These are phyloP conservation scores for Wickerhamomyces queroliae DNA, from an alignment of 805 yeast genomes.

Conservation along the genomic window DNA sequence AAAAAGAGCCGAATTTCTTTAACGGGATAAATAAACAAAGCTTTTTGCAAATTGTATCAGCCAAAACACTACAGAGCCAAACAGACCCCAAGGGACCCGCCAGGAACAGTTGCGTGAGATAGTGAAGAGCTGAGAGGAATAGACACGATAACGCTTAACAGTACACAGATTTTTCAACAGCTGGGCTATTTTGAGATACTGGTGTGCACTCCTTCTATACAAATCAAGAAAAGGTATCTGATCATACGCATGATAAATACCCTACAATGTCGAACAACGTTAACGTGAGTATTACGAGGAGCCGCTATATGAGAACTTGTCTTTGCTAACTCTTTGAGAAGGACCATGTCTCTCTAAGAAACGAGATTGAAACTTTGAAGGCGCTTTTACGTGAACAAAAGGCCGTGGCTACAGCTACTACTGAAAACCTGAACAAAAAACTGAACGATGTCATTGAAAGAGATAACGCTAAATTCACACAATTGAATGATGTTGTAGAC, in stretches of 20 bases:
- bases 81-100: too few species aligned
- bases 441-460: conserved; percentile 19
- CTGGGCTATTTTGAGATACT: too few species aligned
- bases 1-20: neutral
- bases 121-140: too few species aligned
- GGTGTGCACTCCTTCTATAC: too few species aligned
- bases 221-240: too few species aligned
- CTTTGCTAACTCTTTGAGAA: neutral
- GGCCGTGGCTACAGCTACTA: neutral
- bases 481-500: conserved; percentile 17
- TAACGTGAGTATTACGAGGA: too few species aligned
- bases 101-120: too few species aligned
- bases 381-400: neutral
- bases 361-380: conserved; percentile 1
- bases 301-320: neutral
- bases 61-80: too few species aligned
- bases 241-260: too few species aligned
- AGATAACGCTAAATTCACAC: conserved; percentile 15
- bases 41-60: neutral
- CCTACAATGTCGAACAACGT: too few species aligned
- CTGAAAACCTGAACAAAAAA: conserved; percentile 17
- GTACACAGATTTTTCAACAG: too few species aligned
- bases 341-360: neutral
- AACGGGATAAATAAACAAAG: conserved; percentile 1
- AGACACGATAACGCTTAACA: too few species aligned